Evolutionary conservation across 1,284 basidiomycete genomes (phyloP).

Genomic region (Ganoderma sinense): DNA sequence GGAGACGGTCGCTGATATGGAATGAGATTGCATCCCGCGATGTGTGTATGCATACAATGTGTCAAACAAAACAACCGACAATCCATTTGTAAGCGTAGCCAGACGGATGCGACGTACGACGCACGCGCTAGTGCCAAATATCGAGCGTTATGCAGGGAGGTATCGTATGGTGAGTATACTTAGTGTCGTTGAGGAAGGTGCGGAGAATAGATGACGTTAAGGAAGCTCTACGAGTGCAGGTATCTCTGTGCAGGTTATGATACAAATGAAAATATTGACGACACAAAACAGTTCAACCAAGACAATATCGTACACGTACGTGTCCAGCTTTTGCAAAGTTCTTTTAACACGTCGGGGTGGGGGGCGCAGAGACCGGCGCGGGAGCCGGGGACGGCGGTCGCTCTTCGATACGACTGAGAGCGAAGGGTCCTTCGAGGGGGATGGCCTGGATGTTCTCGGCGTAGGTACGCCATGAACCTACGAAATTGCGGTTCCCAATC

Average conservation of each 20-base stretch:
- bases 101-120: not conserved
- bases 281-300: not conserved
- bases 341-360: not conserved
- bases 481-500: constrained; percentile 66
- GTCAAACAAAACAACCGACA: constrained; percentile 6
- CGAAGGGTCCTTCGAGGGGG: constrained; percentile 65
- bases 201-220: not conserved
- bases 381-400: not conserved
- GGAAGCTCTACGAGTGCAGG: not conserved
- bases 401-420: constrained; percentile 29
- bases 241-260: constrained; percentile 4
- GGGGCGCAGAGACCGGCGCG: not conserved
- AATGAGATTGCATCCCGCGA: constrained; percentile 26
- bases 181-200: not conserved
- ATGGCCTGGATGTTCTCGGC: constrained; percentile 47
- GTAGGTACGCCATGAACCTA: constrained; percentile 70
- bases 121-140: not conserved
- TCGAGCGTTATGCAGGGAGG: not conserved
- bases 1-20: constrained; percentile 10
- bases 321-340: not conserved
- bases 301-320: not conserved
- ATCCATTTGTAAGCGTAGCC: constrained; percentile 10
- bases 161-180: not conserved
- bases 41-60: constrained; percentile 15
- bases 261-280: not conserved